Percentiles rank a stretch among this genome's conserved stretches.
These are phyloP conservation scores for Dissophora ornata DNA, from an alignment of 192 early-diverging fungal genomes.

Conservation along the genomic window DNA sequence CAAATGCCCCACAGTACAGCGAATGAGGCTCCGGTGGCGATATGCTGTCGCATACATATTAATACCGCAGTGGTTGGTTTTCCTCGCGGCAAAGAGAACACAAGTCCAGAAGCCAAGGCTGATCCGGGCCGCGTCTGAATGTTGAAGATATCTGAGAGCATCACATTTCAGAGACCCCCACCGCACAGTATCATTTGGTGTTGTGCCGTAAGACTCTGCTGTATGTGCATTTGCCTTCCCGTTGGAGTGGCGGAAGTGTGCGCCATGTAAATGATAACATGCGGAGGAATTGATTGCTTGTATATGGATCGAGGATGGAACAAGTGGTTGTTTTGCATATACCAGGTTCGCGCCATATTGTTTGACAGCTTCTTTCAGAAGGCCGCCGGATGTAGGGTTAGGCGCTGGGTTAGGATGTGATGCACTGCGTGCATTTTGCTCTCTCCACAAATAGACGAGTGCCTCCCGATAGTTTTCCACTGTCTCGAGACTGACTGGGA, in stretches of 20 bases:
- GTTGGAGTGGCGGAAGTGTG: neutral
- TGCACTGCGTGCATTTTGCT: too few species aligned
- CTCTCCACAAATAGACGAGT: conserved; percentile 19
- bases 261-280: conserved; percentile 14
- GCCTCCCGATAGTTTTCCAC: conserved; percentile 10
- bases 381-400: too few species aligned
- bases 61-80: conserved; percentile 23
- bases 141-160: conserved; percentile 16
- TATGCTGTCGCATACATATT: conserved; percentile 18
- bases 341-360: conserved; percentile 8
- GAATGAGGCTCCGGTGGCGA: conserved; percentile 28
- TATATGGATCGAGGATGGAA: conserved; percentile 12
- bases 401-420: conserved; percentile 4
- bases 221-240: conserved; percentile 20
- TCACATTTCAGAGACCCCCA: conserved; percentile 29
- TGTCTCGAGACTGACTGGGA: conserved; percentile 1
- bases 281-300: neutral
- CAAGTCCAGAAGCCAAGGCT: conserved; percentile 13
- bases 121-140: conserved; percentile 19
- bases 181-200: conserved; percentile 29
- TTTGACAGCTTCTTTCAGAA: conserved; percentile 10
- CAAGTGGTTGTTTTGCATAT: conserved; percentile 3
- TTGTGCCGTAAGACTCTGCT: conserved; percentile 10
- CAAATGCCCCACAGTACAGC: conserved; percentile 41
- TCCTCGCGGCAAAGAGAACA: conserved; percentile 21